These are phyloP conservation scores for Lotmaria passim DNA, from an alignment of 208 protist genomes.

Conservation along the genomic window DNA sequence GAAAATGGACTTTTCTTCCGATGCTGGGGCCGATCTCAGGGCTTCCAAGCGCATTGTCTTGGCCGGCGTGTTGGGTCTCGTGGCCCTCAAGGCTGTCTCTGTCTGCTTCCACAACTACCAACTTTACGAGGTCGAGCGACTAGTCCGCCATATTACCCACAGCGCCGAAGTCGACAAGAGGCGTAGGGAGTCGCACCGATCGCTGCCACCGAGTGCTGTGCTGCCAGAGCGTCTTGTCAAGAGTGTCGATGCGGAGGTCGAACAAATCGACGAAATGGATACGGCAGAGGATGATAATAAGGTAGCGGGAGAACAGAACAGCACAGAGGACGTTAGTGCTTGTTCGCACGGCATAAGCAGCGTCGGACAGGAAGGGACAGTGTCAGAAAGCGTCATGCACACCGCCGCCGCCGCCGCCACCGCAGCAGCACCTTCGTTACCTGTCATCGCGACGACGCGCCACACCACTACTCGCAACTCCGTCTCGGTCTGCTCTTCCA, in stretches of 20 bases:
- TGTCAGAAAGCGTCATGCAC: not conserved
- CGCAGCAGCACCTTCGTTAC: not conserved
- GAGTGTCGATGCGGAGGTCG: no score
- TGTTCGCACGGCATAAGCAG: conserved; percentile 18
- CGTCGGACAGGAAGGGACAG: not conserved
- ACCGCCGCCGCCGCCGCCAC: not conserved
- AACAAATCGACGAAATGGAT: not conserved
- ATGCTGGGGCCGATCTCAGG: conserved; percentile 5
- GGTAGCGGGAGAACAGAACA: not conserved
- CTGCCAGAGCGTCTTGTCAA: no score
- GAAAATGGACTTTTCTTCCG: conserved; percentile 10
- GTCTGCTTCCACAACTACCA: conserved; percentile 26
- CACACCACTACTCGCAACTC: not conserved
- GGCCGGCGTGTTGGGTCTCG: conserved; percentile 10
- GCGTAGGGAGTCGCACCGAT: not conserved
- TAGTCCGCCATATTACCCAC: conserved; percentile 14
- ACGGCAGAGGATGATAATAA: not conserved
- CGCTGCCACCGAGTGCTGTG: no score
- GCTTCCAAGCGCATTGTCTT: conserved; percentile 10
- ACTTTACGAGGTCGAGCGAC: conserved; percentile 28
- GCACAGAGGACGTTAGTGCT: conserved; percentile 7
- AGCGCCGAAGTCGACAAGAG: conserved; percentile 7
- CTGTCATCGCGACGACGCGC: not conserved
- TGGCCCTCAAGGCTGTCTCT: conserved; percentile 19
- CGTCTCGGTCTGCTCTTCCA: not conserved